phyloP scores from a whole-genome alignment of 495 filamentous ascomycete genomes.

The Podospora appendiculata region DNA sequence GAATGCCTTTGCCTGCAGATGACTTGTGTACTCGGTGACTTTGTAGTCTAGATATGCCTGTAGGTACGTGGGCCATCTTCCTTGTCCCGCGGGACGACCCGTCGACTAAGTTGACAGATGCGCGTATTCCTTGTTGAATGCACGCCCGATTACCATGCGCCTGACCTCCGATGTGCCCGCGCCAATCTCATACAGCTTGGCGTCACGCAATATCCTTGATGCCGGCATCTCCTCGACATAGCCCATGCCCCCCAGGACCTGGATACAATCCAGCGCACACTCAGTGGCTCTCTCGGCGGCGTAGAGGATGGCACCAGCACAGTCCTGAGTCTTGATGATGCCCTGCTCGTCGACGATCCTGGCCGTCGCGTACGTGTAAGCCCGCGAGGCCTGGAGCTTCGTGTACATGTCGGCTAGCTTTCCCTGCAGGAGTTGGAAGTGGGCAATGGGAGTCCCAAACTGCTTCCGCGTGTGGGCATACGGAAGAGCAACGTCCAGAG shows the following conservation, averaged over 20 bases:
- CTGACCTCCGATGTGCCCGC: slow-evolving; percentile 92
- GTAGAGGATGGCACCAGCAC: slow-evolving; percentile 89
- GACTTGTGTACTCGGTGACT: too few species aligned
- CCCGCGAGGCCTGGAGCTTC: slow-evolving; percentile 70
- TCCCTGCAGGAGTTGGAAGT: slow-evolving; percentile 90
- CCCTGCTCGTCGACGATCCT: slow-evolving; percentile 65
- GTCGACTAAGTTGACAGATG: slow-evolving; percentile 22
- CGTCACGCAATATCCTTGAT: slow-evolving; percentile 74
- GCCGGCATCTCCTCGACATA: slow-evolving; percentile 94
- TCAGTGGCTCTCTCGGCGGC: slow-evolving; percentile 92
- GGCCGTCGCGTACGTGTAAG: slow-evolving; percentile 78
- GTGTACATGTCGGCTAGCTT: slow-evolving; percentile 97
- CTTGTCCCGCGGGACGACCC: background rate
- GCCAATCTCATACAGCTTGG: slow-evolving; percentile 89
- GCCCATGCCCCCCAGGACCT: slow-evolving; percentile 90
- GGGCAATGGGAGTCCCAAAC: slow-evolving; percentile 79
- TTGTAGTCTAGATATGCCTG: too few species aligned
- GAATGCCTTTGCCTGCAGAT: too few species aligned
- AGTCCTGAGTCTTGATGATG: slow-evolving; percentile 75
- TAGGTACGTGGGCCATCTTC: too few species aligned
- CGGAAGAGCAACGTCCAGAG: slow-evolving; percentile 78
- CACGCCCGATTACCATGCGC: slow-evolving; percentile 88
- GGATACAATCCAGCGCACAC: slow-evolving; percentile 81
- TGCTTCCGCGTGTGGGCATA: slow-evolving; percentile 87
- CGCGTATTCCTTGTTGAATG: slow-evolving; percentile 86